A percentile compares a stretch with the other conserved stretches of the same genome.
Evolutionary conservation across 495 filamentous ascomycete genomes (phyloP).

Genomic region (Achaetomiella virescens): DNA sequence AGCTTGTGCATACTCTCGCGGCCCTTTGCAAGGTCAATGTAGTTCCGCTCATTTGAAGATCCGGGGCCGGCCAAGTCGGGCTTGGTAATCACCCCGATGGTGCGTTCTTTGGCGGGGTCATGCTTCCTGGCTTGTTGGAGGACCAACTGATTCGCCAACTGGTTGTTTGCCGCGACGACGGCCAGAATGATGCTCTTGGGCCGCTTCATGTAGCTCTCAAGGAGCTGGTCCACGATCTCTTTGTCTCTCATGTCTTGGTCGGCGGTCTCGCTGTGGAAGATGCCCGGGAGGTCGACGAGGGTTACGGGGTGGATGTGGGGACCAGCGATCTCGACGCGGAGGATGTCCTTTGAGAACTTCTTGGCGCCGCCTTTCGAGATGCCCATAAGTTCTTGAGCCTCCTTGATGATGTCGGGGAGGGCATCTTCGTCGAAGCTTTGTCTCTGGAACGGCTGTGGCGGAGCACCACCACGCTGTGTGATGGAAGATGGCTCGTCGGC

Average conservation of each 20-base stretch:
- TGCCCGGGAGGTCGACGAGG: conserved; percentile 62
- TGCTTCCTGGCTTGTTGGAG: conserved; percentile 66
- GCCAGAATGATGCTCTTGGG: conserved; percentile 57
- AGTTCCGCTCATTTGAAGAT: conserved; percentile 45
- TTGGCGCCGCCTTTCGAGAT: conserved; percentile 16
- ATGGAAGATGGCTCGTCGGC: no score
- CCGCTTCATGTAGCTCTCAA: conserved; percentile 55
- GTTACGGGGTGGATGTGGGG: conserved; percentile 59
- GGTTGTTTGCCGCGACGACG: conserved; percentile 59
- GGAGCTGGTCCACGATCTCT: conserved; percentile 46
- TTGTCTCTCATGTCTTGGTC: conserved; percentile 44
- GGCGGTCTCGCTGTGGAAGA: conserved; percentile 52
- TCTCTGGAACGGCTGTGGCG: no score
- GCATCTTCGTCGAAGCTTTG: background rate
- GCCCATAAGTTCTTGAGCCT: conserved; percentile 49
- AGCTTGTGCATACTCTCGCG: conserved; percentile 55
- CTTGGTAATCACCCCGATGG: conserved; percentile 82
- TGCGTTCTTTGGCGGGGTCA: conserved; percentile 67
- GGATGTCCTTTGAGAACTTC: conserved; percentile 56
- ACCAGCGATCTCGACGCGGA: conserved; percentile 63
- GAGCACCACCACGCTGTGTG: background rate
- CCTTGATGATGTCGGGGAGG: conserved; percentile 36
- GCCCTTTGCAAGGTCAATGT: conserved; percentile 52
- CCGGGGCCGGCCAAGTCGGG: conserved; percentile 58
- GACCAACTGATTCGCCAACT: conserved; percentile 57